These are phyloP conservation scores for Penicillium verhagenii DNA, from an alignment of 495 filamentous ascomycete genomes.

Conservation along the genomic window DNA sequence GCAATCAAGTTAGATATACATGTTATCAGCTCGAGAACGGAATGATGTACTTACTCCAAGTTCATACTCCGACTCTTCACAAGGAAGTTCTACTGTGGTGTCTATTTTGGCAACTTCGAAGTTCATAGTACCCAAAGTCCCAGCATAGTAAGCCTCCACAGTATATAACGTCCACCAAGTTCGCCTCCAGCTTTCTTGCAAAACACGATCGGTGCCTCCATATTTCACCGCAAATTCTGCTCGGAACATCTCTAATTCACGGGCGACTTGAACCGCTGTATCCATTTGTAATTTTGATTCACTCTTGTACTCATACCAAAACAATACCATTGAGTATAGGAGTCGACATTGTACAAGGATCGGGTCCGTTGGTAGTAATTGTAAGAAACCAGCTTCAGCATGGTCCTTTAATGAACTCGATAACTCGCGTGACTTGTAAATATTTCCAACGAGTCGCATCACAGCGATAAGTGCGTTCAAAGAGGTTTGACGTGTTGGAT, in stretches of 20 bases:
- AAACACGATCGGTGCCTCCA: conserved; percentile 20
- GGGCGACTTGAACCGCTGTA: conserved; percentile 36
- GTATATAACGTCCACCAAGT: conserved; percentile 40
- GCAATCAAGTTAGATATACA: neutral
- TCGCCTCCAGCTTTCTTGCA: conserved; percentile 34
- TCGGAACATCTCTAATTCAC: conserved; percentile 25
- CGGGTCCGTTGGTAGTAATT: conserved; percentile 50
- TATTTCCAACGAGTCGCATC: conserved; percentile 27
- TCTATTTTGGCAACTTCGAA: conserved; percentile 56
- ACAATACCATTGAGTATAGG: conserved; percentile 33
- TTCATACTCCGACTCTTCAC: conserved; percentile 70
- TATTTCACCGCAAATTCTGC: conserved; percentile 18
- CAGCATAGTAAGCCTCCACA: conserved; percentile 30
- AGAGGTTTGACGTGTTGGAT: conserved; percentile 17
- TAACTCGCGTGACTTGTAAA: conserved; percentile 21
- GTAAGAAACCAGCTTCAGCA: conserved; percentile 47
- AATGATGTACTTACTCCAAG: conserved; percentile 51
- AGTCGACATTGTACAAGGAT: conserved; percentile 29
- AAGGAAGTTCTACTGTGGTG: conserved; percentile 66
- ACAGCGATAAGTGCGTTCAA: conserved; percentile 21
- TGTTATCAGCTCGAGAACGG: neutral
- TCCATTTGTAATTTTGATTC: conserved; percentile 25
- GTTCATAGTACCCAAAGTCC: conserved; percentile 27
- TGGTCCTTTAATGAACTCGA: conserved; percentile 18
- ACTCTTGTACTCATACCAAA: conserved; percentile 30